Percentiles rank a stretch among this genome's conserved stretches.
Evolutionary conservation across 1,139 yeast genomes (phyloP).

Genomic region (Scheffersomyces insectosa): DNA sequence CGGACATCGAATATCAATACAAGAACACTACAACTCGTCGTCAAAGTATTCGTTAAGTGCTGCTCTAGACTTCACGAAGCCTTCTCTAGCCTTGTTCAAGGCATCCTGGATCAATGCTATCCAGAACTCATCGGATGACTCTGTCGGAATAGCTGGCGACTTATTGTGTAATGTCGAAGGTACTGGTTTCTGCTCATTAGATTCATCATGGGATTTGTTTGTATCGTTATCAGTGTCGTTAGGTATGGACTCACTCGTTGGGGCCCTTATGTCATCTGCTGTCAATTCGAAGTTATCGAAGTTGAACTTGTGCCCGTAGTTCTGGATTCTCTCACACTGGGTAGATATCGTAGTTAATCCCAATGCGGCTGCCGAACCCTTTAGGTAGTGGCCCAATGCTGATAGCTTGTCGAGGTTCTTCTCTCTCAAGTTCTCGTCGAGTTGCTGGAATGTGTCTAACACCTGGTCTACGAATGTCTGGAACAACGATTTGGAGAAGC

Average conservation of each 20-base stretch:
- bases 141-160: constrained; percentile 10
- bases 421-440: constrained; percentile 54
- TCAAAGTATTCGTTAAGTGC: constrained; percentile 63
- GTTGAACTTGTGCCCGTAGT: constrained; percentile 65
- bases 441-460: constrained; percentile 70
- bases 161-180: neutral
- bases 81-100: constrained; percentile 55
- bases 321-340: constrained; percentile 92
- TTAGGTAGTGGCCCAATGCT: constrained; percentile 84
- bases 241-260: neutral
- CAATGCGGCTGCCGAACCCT: constrained; percentile 94
- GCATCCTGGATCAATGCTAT: constrained; percentile 54
- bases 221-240: constrained; percentile 7
- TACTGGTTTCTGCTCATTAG: neutral
- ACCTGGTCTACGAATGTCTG: constrained; percentile 90
- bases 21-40: constrained; percentile 10
- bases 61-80: constrained; percentile 54
- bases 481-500: constrained; percentile 75
- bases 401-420: constrained; percentile 63
- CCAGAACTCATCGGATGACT: constrained; percentile 46
- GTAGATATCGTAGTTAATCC: constrained; percentile 80
- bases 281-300: constrained; percentile 41
- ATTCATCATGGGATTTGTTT: constrained; percentile 1
- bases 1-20: no score
- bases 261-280: constrained; percentile 1